Conservation (phyloP, 352 stramenopile species). For the Peronospora tabacina region DNA sequence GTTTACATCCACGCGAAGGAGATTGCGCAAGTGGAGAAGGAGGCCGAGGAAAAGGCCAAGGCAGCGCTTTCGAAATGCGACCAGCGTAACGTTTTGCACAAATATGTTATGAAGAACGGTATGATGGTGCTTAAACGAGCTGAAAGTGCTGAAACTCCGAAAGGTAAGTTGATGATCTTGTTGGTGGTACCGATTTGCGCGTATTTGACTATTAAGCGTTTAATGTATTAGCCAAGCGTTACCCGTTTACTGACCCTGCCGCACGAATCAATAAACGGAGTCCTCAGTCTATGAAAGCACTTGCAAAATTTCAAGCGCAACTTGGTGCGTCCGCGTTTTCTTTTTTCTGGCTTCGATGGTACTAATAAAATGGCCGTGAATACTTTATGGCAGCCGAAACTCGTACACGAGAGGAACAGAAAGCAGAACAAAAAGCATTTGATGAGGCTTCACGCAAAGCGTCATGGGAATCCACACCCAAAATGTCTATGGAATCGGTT, state of each 20-base stretch:
- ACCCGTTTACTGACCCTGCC: constrained; percentile 55
- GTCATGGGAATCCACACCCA: constrained; percentile 29
- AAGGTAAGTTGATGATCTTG: constrained; percentile 11
- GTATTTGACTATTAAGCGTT: not conserved
- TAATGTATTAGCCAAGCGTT: constrained; percentile 32
- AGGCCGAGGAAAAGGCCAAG: constrained; percentile 55
- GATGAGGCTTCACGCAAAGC: constrained; percentile 29
- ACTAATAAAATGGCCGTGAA: not conserved
- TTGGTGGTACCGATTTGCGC: not conserved
- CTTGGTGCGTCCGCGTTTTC: constrained; percentile 27
- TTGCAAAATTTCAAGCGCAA: constrained; percentile 51
- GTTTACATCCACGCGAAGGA: constrained; percentile 49
- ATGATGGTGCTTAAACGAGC: constrained; percentile 38
- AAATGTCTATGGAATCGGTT: constrained; percentile 35
- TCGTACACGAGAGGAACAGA: constrained; percentile 25
- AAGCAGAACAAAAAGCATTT: constrained; percentile 26
- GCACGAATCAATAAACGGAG: constrained; percentile 38
- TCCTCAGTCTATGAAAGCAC: constrained; percentile 34
- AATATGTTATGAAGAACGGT: constrained; percentile 61
- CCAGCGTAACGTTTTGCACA: constrained; percentile 44
- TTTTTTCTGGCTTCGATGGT: not conserved
- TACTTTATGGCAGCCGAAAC: constrained; percentile 21
- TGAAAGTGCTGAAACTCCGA: constrained; percentile 3
- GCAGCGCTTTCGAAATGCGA: constrained; percentile 43
- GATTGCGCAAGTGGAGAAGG: constrained; percentile 38